Evolutionary conservation across 1,284 basidiomycete species (phyloP), one percentile per base, ranked within the genome.

Genomic region (Leccinum holopus): DNA sequence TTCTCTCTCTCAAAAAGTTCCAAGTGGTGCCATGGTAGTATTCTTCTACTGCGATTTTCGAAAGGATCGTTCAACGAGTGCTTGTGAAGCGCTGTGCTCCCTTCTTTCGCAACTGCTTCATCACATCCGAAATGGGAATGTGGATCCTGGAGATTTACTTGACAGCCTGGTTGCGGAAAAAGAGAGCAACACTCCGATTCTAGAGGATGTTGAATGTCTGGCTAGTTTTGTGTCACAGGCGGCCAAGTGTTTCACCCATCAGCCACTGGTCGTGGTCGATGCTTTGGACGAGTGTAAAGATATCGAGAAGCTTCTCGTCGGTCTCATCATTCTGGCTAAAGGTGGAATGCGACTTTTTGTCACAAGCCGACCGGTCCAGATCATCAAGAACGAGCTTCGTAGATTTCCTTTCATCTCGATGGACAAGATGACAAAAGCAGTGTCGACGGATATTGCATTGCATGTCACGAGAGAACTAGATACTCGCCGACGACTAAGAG

Each of bases 251-350:
- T 53, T 66, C 33, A 16, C 1, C 6, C 52, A 55, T 21, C 33
- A 37, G 21, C 65, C 65, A 0, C 12, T 67, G 4, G 28, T 67
- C 10, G 21, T 67, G 1, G 28, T 66, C 1, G 65, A 66, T 8
- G 65, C 65, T 21, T 33, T 65, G 18, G 65, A 67, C n/a, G 65
- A 67, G 39, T 65, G 62, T 33, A 47, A 51, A 33, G 62, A 63
- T 2, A n/a, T 63, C 7, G 35, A 65, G 37, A 35, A 52, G 12
- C 63, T 63, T 28, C 44, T 65, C 11, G 30, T 30, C 9, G 35
- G 57, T 54, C 37, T 64, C 21, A n/a, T 55, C 39, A 51, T 51
- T 7, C 25, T 61, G 55, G 14, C 18, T 8, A n/a, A 56, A 39
- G 58, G 53, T 3, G 25, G 47, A 11, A 33, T 67, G 6, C 66